Evolutionary conservation across 129 eudicot genomes (phyloP), one percentile per base, ranked within the genome.

Genomic region (Scalesia atractyloides): DNA sequence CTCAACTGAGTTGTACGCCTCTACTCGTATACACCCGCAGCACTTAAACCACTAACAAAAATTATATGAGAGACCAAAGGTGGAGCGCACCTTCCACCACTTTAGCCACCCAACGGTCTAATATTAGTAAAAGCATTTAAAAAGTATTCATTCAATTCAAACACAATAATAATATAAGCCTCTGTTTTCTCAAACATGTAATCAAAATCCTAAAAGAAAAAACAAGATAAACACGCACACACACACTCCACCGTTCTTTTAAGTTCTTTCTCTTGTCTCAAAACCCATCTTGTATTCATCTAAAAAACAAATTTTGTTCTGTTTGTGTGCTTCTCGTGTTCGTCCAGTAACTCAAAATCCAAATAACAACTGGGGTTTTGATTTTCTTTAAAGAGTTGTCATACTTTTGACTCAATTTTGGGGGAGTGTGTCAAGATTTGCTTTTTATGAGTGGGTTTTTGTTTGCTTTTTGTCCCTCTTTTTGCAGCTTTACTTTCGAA

Each of bases 81-180:
- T 47, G 26, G 64, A 56, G 22, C 48, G 51, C 69, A 79, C 75
- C 68, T 1, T 65, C 62, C 43, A 58, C 34, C 75, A 64, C 54
- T 66, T 79, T 24, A 66, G 66, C 80, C 26, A 72, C 63, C 76
- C 84, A 80, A 80, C 84, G 84, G 84, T 80, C 84, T 74, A 68
- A 53, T 69, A 16, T 50, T 18, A 43, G 64, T 67, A 59, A 59
- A 39, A 24, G 6, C 3, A 75, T 17, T 17, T n/a, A 70, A 50
- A 71, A 11, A 36, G 9, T 70, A 39, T 57, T 33, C 4, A 33
- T 33, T 36, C 8, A 36, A 39, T 39, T 66, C 57, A 44, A 77
- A 69, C 15, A 0, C 13, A 37, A 39, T 47, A 22, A 36, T 68
- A 26, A 3, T 24, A 60, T 8, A 18, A 16, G 15, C 64, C 48